These are phyloP conservation scores for Gracilaria vermiculophylla DNA, from an alignment of 23 red algal genomes.

Conservation along the genomic window DNA sequence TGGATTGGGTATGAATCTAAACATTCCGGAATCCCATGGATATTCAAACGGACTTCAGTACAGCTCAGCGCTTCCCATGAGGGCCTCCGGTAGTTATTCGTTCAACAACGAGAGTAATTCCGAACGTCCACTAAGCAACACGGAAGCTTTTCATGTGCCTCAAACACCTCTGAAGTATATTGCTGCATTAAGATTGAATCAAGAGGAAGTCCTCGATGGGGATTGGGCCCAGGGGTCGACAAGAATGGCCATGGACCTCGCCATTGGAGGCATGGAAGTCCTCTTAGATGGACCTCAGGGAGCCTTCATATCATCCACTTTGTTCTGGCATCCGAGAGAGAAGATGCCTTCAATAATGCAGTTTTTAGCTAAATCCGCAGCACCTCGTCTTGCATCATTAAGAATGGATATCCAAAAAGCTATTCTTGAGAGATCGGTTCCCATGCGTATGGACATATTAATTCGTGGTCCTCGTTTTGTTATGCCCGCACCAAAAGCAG, in stretches of 20 bases:
- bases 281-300: conserved; percentile 65
- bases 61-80: not conserved
- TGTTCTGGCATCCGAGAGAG: conserved; percentile 70
- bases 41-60: not conserved
- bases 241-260: conserved; percentile 74
- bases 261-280: conserved; percentile 71
- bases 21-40: not conserved
- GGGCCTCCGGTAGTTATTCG: not conserved
- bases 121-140: conserved; percentile 6
- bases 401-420: conserved; percentile 82
- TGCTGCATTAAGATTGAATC: conserved; percentile 60
- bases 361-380: conserved; percentile 58
- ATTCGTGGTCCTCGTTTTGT: conserved; percentile 77
- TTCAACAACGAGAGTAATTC: not conserved
- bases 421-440: conserved; percentile 62
- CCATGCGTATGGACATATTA: conserved; percentile 71
- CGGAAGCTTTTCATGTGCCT: not conserved
- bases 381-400: conserved; percentile 71
- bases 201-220: conserved; percentile 57
- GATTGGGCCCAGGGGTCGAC: conserved; percentile 49
- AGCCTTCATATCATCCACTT: conserved; percentile 43
- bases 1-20: conserved; percentile 1
- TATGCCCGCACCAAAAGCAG: conserved; percentile 34
- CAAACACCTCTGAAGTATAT: conserved; percentile 61
- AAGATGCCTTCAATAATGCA: conserved; percentile 77